Conservation (phyloP, 495 filamentous ascomycete genomes). For the Lepraria neglecta region DNA sequence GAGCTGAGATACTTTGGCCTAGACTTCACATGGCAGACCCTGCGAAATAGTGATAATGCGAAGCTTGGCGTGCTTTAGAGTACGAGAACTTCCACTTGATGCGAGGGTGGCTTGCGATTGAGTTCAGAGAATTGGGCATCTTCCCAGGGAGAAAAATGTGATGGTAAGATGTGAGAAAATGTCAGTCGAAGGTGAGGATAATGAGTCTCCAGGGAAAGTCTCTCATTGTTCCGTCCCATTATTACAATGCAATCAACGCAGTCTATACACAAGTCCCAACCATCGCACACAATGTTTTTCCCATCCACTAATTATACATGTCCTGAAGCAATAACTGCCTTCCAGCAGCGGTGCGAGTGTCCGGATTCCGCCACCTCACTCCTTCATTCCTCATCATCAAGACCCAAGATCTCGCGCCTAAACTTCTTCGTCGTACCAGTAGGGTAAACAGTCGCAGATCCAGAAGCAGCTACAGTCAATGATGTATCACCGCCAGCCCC, state of each 20-base stretch:
- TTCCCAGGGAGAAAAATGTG: neutral
- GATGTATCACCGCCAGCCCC: too few relatives aligned
- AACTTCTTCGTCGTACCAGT: too few relatives aligned
- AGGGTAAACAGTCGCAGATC: too few relatives aligned
- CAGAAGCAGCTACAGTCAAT: too few relatives aligned
- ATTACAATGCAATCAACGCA: slow-evolving; percentile 1
- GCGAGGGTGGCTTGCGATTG: neutral
- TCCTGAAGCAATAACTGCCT: neutral
- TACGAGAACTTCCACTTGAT: neutral
- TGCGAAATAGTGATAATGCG: neutral
- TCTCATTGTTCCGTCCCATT: neutral
- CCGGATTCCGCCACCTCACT: neutral
- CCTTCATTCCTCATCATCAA: neutral
- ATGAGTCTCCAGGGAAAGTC: neutral
- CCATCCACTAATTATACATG: slow-evolving; percentile 2
- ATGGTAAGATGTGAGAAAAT: neutral
- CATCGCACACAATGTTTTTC: neutral
- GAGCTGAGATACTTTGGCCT: too few relatives aligned
- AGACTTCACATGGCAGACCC: neutral
- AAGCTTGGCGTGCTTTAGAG: neutral
- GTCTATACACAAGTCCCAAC: neutral
- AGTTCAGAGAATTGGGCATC: too few relatives aligned
- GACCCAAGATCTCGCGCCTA: too few relatives aligned
- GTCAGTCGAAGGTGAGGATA: too few relatives aligned
- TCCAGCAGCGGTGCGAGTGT: neutral